These are phyloP conservation scores for Naegleria gruberi DNA, from an alignment of 208 protist species.

Conservation along the genomic window DNA sequence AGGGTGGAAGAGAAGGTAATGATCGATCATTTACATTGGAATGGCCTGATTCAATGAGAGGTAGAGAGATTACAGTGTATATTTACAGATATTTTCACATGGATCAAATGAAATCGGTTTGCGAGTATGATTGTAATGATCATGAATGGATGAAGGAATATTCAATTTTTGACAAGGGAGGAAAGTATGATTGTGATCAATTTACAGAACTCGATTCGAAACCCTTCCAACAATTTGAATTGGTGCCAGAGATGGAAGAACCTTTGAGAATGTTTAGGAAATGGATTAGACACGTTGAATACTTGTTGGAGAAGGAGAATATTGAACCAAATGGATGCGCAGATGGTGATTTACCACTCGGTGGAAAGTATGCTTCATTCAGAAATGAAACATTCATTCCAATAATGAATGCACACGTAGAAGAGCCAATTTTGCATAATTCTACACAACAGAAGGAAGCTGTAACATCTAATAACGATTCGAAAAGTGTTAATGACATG, in stretches of 20 bases:
- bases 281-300: not conserved
- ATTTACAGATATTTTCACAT: not conserved
- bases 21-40: not conserved
- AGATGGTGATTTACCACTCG: not conserved
- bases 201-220: not conserved
- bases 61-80: not conserved
- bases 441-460: too few species aligned
- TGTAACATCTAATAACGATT: not conserved
- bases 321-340: not conserved
- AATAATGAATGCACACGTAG: too few species aligned
- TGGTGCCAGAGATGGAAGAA: not conserved
- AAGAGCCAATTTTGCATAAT: too few species aligned
- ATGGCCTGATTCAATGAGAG: not conserved
- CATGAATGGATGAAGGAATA: not conserved
- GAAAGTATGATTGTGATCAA: not conserved
- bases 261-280: not conserved
- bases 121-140: not conserved
- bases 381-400: conserved; percentile 3
- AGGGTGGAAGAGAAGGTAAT: too few species aligned
- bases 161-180: not conserved
- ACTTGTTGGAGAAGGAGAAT: not conserved
- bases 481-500: not conserved
- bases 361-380: not conserved
- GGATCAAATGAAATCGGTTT: not conserved
- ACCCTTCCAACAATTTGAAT: not conserved